Conservation (phyloP, 768 basidiomycete species). For the Xerocomellus amylosporus region DNA sequence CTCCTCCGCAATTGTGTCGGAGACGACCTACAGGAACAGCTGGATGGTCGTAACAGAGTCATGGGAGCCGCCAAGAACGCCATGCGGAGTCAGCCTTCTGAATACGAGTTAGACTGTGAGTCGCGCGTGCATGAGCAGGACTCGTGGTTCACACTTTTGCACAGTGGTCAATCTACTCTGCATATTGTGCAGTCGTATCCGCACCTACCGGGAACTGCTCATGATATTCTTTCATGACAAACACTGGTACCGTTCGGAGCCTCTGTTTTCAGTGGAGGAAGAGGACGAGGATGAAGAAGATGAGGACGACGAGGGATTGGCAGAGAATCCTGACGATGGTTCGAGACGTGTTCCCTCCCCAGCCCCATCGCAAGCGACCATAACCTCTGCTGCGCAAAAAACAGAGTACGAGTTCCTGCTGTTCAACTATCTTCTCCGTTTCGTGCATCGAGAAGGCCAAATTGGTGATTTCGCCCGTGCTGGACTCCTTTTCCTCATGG, state of each 20-base stretch:
- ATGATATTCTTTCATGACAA: slow-evolving; percentile 98
- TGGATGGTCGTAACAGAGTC: slow-evolving; percentile 70
- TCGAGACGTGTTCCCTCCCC: slow-evolving; percentile 48
- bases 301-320: slow-evolving; percentile 33
- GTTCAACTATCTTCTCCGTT: slow-evolving; percentile 93
- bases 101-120: slow-evolving; percentile 86
- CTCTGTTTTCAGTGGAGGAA: slow-evolving; percentile 72
- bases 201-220: slow-evolving; percentile 82
- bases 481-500: slow-evolving; percentile 91
- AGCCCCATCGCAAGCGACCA: slow-evolving; percentile 56
- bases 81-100: slow-evolving; percentile 69
- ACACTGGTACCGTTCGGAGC: slow-evolving; percentile 78
- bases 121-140: slow-evolving; percentile 7
- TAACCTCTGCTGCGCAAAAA: slow-evolving; percentile 57
- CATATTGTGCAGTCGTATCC: slow-evolving; percentile 88
- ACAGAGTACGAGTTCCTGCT: slow-evolving; percentile 93
- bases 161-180: slow-evolving; percentile 90
- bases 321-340: slow-evolving; percentile 5
- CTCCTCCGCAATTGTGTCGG: slow-evolving; percentile 85
- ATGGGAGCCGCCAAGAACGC: slow-evolving; percentile 84
- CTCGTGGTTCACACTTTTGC: slow-evolving; percentile 8
- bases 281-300: slow-evolving; percentile 64
- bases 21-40: slow-evolving; percentile 85
- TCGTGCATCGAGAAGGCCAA: slow-evolving; percentile 89
- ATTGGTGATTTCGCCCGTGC: slow-evolving; percentile 93